Conservation (phyloP, 805 yeast species). For the Helenozyma rhizophorensis region DNA sequence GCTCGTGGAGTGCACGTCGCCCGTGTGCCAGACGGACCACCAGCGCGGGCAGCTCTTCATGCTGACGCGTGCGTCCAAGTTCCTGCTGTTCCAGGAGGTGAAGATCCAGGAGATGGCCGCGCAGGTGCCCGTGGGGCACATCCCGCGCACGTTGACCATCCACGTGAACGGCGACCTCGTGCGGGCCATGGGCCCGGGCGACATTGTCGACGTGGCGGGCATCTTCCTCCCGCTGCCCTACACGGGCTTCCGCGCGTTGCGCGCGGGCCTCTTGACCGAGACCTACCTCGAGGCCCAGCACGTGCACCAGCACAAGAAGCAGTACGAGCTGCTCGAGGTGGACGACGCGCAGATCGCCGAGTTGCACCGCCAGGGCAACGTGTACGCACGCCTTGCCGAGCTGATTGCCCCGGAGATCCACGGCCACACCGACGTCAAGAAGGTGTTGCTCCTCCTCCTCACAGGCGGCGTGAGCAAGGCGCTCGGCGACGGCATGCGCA, state of each 20-base stretch:
- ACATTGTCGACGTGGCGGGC: conserved; percentile 88
- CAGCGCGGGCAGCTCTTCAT: conserved; percentile 85
- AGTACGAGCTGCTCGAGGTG: conserved; percentile 63
- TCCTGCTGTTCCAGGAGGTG: conserved; percentile 92
- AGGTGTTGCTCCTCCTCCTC: conserved; percentile 75
- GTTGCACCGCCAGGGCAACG: conserved; percentile 58
- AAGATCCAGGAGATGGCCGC: conserved; percentile 90
- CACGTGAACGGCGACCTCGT: conserved; percentile 93
- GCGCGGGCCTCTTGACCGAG: conserved; percentile 91
- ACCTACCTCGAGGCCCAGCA: conserved; percentile 87
- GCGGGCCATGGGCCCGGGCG: conserved; percentile 88
- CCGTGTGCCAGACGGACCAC: conserved; percentile 71
- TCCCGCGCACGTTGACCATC: conserved; percentile 80
- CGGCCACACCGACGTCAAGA: conserved; percentile 91
- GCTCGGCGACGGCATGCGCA: conserved; percentile 94
- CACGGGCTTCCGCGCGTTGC: conserved; percentile 89
- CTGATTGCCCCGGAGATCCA: conserved; percentile 97
- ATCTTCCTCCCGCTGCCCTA: conserved; percentile 91
- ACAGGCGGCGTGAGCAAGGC: conserved; percentile 96
- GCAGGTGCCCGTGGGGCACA: conserved; percentile 98
- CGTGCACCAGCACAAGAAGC: conserved; percentile 83
- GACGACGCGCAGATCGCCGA: conserved; percentile 54
- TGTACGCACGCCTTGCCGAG: conserved; percentile 73
- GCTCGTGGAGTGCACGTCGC: conserved; percentile 79
- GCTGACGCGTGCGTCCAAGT: conserved; percentile 94